These are phyloP conservation scores for Globisporangium polare DNA, from an alignment of 352 stramenopile species.

Conservation along the genomic window DNA sequence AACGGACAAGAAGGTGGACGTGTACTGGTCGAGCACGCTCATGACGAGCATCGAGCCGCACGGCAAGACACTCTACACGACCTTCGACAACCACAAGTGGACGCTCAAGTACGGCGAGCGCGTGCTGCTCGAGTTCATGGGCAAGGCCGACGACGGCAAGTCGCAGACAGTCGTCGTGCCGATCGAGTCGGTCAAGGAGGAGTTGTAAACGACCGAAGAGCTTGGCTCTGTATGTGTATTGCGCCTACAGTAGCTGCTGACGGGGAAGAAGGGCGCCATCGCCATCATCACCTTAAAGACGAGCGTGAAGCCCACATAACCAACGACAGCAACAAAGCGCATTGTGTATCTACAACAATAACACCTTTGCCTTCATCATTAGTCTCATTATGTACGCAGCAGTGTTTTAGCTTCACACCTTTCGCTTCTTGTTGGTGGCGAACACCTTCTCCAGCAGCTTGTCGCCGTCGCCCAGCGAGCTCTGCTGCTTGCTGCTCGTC, in stretches of 20 bases:
- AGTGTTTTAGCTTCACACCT: slow-evolving; percentile 12
- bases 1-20: slow-evolving; percentile 35
- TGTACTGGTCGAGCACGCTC: slow-evolving; percentile 70
- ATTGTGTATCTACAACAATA: not conserved
- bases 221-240: slow-evolving; percentile 12
- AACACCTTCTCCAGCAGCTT: slow-evolving; percentile 73
- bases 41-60: slow-evolving; percentile 58
- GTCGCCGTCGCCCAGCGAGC: slow-evolving; percentile 41
- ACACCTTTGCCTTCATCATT: not conserved
- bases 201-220: slow-evolving; percentile 22
- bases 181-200: slow-evolving; percentile 35
- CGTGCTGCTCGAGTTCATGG: slow-evolving; percentile 51
- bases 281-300: not conserved
- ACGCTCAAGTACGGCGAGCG: slow-evolving; percentile 48
- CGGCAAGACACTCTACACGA: slow-evolving; percentile 49
- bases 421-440: slow-evolving; percentile 53
- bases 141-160: slow-evolving; percentile 40
- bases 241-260: not conserved
- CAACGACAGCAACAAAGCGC: not conserved
- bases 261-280: not conserved
- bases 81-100: slow-evolving; percentile 69
- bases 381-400: not conserved
- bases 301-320: not conserved
- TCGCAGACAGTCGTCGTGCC: slow-evolving; percentile 48
- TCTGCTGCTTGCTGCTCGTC: slow-evolving; percentile 62